phyloP scores from a whole-genome alignment of 2,329 filamentous ascomycete species.

The Magnaporthiopsis rhizophila region DNA sequence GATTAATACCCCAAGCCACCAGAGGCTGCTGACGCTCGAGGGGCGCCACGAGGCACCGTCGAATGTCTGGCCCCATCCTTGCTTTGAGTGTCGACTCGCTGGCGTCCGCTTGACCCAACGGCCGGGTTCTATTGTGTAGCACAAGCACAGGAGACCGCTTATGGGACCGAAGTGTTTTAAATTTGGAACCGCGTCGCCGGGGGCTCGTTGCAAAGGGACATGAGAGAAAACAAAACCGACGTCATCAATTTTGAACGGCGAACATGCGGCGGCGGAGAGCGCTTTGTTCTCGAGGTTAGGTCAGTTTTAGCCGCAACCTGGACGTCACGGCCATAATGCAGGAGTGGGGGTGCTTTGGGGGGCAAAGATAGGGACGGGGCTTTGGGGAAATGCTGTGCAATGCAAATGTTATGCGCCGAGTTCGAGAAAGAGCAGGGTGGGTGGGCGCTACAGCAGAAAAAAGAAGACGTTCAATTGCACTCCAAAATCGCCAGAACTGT shows the following conservation, averaged over 20 bases:
- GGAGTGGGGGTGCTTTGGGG: not conserved
- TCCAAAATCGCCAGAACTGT: conserved; percentile 41
- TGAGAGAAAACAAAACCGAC: not conserved
- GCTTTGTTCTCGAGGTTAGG: not conserved
- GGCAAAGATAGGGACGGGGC: not conserved
- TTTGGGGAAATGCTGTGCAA: not conserved
- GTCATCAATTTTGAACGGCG: not conserved
- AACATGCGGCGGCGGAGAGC: not conserved
- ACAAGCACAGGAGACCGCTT: not conserved
- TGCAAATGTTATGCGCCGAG: not conserved
- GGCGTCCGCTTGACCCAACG: not conserved
- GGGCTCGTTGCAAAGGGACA: not conserved
- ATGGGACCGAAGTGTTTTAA: not conserved
- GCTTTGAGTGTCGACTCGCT: not conserved
- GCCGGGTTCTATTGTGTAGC: not conserved
- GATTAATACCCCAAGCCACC: not conserved
- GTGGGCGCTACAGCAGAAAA: conserved; percentile 2
- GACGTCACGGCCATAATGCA: not conserved
- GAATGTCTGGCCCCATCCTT: too few species aligned
- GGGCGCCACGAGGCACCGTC: too few species aligned
- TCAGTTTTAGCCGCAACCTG: not conserved
- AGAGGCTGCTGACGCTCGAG: not conserved
- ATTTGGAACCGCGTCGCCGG: not conserved
- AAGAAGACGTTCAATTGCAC: conserved; percentile 33
- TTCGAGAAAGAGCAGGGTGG: not conserved